These are phyloP conservation scores for Scutellaria barbata DNA, from an alignment of 257 asterid genomes.

Conservation along the genomic window DNA sequence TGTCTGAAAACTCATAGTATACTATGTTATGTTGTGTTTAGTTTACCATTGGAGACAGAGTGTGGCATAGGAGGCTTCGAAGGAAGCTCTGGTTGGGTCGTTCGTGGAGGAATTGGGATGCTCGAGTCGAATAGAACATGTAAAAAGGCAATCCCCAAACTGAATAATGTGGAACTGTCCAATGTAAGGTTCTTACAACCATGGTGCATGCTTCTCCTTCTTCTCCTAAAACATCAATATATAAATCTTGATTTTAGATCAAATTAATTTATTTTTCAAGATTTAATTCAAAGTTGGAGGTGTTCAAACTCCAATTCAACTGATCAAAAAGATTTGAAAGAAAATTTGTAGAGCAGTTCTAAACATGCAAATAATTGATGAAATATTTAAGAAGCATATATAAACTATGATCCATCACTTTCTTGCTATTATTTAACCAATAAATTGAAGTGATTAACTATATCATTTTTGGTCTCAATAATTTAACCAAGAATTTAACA, in stretches of 20 bases:
- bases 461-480: too few relatives aligned
- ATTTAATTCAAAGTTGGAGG: not conserved
- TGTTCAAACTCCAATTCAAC: slow-evolving; percentile 26
- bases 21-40: not conserved
- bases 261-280: not conserved
- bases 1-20: not conserved
- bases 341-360: too few relatives aligned
- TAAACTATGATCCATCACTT: slow-evolving; percentile 14
- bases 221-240: slow-evolving; percentile 45
- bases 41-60: slow-evolving; percentile 69
- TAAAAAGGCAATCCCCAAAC: slow-evolving; percentile 93
- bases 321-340: slow-evolving; percentile 2
- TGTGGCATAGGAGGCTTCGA: slow-evolving; percentile 60
- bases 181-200: slow-evolving; percentile 81
- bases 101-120: slow-evolving; percentile 79
- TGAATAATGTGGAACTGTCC: slow-evolving; percentile 95
- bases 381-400: not conserved
- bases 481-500: not conserved
- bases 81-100: slow-evolving; percentile 85
- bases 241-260: not conserved
- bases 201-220: slow-evolving; percentile 80
- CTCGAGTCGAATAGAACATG: slow-evolving; percentile 86
- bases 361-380: not conserved
- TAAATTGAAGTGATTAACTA: not conserved
- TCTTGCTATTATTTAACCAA: slow-evolving; percentile 9